phyloP scores from a whole-genome alignment of 2,329 filamentous ascomycete genomes.

The Monosporascus sp. region DNA sequence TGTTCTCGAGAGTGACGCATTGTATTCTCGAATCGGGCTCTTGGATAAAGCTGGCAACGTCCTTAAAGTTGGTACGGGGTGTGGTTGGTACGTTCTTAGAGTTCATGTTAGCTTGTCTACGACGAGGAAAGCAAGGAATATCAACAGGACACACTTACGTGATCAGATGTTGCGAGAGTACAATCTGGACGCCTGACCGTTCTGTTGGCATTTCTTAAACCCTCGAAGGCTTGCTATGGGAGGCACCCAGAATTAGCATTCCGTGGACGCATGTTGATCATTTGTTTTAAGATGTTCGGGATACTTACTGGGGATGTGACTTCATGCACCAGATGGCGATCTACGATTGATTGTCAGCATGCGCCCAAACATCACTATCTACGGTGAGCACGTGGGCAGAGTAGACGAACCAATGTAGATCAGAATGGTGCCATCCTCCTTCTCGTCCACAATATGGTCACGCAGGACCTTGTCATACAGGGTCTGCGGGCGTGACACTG shows the following conservation, averaged over 20 bases:
- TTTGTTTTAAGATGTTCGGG: background rate
- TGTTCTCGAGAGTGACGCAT: constrained; percentile 93
- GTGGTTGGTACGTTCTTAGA: constrained; percentile 85
- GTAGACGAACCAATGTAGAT: constrained; percentile 77
- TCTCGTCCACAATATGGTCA: constrained; percentile 91
- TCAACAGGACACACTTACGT: constrained; percentile 56
- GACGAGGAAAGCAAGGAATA: background rate
- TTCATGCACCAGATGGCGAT: constrained; percentile 95
- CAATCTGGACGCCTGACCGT: constrained; percentile 91
- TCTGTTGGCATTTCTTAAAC: constrained; percentile 81
- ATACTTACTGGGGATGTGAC: constrained; percentile 84
- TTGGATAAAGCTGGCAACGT: constrained; percentile 87
- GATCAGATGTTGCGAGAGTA: constrained; percentile 93
- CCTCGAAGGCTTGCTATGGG: constrained; percentile 88
- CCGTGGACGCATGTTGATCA: background rate
- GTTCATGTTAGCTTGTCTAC: constrained; percentile 13
- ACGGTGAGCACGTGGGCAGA: constrained; percentile 7
- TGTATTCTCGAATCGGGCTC: constrained; percentile 91
- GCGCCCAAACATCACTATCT: constrained; percentile 3
- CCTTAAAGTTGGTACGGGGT: constrained; percentile 87
- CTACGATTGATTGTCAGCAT: constrained; percentile 35
- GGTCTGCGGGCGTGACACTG: constrained; percentile 55
- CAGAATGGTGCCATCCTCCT: constrained; percentile 85
- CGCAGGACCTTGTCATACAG: constrained; percentile 98
- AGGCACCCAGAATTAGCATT: constrained; percentile 9